Base-by-base conservation (phyloP, 176 grass and related monocot species). In the Lolium perenne region DNA sequence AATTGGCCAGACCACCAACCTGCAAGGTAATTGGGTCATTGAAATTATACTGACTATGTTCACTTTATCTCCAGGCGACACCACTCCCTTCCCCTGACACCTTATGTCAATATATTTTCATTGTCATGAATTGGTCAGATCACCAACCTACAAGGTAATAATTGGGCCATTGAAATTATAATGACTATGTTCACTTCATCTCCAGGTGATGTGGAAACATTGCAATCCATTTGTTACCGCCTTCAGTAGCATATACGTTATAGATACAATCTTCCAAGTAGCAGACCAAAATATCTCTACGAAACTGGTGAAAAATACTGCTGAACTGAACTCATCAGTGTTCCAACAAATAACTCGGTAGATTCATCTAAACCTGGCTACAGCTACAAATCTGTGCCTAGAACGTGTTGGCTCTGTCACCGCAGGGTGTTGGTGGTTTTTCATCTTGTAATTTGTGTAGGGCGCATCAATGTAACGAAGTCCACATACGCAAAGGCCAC, bases 111-210 rank as follows among this genome's bases (percentile, higher is more conserved):
- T 67, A 51, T 67, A 5, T 23, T 66, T 76, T 66, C 32, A 56
- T 38, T 82, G 32, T 69, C 16, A 58, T 57, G 50, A 57, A 58
- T 38, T 87, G 53, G 22, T 77, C 48, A 69, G 32, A 51, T 77
- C 65, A 51, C 22, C 38, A 82, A 68, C 82, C 40, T 58, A 88
- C 20, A 77, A 68, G 62, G 68, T 77, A 76, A 22, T 77, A 76
- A 22, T 62, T 17, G 55, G 16, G 10, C 49, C 64, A 76, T 0
- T 81, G 26, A 63, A 81, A 35, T 9, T 82, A 22, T 25, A 76
- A 32, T 76, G 26, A 65, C 6, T 65, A n/a, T 41, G 46, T 41
- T 40, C 77, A 80, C 29, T 73, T 64, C n/a, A 55, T 41, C 25
- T 63, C 26, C n/a, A 81, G 80, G 6, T 60, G 49, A 81, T 55